Percentiles rank a stretch among this genome's conserved stretches.
Evolutionary conservation across 495 filamentous ascomycete genomes (phyloP).

Genomic region (Annulohypoxylon nitens): DNA sequence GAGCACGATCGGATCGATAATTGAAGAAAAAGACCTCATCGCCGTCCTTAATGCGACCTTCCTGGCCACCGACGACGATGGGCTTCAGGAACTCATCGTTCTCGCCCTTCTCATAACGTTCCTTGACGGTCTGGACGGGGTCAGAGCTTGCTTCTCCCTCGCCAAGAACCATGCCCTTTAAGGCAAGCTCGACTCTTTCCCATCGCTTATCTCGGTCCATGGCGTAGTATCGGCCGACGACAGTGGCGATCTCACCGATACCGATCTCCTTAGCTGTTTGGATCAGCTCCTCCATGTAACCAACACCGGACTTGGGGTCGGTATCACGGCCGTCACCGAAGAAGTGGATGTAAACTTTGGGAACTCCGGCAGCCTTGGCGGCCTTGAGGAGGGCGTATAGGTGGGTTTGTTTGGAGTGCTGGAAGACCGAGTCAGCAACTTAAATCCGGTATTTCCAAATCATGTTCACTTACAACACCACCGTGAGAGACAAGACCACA

Average conservation of each 20-base stretch:
- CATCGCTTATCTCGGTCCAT: slow-evolving; percentile 99
- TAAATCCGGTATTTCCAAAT: neutral
- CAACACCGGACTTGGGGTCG: slow-evolving; percentile 90
- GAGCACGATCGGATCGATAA: slow-evolving; percentile 98
- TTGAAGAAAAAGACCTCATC: slow-evolving; percentile 99
- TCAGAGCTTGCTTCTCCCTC: slow-evolving; percentile 89
- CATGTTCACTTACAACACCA: slow-evolving; percentile 75
- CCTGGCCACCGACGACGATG: slow-evolving; percentile 91
- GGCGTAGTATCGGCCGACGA: slow-evolving; percentile 95
- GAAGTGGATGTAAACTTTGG: slow-evolving; percentile 97
- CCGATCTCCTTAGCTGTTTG: slow-evolving; percentile 85
- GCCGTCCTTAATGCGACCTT: slow-evolving; percentile 85
- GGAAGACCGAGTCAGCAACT: slow-evolving; percentile 32
- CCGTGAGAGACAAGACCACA: slow-evolving; percentile 92
- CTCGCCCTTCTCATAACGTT: slow-evolving; percentile 86
- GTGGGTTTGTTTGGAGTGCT: slow-evolving; percentile 94
- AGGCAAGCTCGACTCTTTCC: slow-evolving; percentile 90
- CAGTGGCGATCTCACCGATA: slow-evolving; percentile 87
- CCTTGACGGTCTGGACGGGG: slow-evolving; percentile 86
- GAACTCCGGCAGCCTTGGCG: slow-evolving; percentile 87
- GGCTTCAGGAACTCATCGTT: slow-evolving; percentile 98
- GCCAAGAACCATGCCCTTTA: slow-evolving; percentile 86
- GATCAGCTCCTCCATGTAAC: slow-evolving; percentile 87
- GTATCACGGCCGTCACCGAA: slow-evolving; percentile 98
- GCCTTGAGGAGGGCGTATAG: slow-evolving; percentile 86